Conservation (phyloP, 768 basidiomycete genomes). For the Omphalotus guepiniiformis region DNA sequence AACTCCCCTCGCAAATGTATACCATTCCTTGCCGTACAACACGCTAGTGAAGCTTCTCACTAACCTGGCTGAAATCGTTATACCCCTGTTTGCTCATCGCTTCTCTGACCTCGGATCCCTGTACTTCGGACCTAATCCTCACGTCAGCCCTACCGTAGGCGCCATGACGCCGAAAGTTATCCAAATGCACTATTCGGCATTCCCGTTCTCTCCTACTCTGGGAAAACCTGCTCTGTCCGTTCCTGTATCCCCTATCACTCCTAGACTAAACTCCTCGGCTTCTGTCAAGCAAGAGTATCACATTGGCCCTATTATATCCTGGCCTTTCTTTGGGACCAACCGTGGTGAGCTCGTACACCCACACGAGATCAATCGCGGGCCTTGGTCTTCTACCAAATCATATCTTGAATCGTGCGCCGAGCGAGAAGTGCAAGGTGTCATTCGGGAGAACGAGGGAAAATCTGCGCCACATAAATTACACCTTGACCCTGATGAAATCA, state of each 20-base stretch:
- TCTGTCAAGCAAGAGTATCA: conserved; percentile 37
- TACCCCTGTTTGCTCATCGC: conserved; percentile 74
- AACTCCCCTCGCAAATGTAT: conserved; percentile 65
- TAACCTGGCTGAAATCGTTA: conserved; percentile 62
- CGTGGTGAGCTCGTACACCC: conserved; percentile 70
- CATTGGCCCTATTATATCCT: conserved; percentile 81
- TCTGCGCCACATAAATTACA: conserved; percentile 73
- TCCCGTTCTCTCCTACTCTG: conserved; percentile 41
- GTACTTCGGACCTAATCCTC: conserved; percentile 49
- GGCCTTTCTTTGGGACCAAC: conserved; percentile 87
- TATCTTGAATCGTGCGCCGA: conserved; percentile 65
- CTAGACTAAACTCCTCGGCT: conserved; percentile 20
- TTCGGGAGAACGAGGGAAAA: conserved; percentile 73
- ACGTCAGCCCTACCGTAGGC: conserved; percentile 26
- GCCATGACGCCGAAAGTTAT: conserved; percentile 41
- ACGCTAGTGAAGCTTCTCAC: conserved; percentile 61
- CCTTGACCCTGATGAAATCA: conserved; percentile 76
- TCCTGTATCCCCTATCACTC: conserved; percentile 19
- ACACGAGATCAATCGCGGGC: conserved; percentile 73
- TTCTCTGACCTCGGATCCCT: conserved; percentile 76
- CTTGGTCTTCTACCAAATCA: conserved; percentile 56
- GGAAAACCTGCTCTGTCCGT: conserved; percentile 31
- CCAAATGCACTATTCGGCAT: conserved; percentile 35
- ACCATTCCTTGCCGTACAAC: conserved; percentile 64
- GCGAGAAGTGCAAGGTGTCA: conserved; percentile 72